Evolutionary conservation across 2,329 filamentous ascomycete species (phyloP).

Genomic region (Daldinia sp.): DNA sequence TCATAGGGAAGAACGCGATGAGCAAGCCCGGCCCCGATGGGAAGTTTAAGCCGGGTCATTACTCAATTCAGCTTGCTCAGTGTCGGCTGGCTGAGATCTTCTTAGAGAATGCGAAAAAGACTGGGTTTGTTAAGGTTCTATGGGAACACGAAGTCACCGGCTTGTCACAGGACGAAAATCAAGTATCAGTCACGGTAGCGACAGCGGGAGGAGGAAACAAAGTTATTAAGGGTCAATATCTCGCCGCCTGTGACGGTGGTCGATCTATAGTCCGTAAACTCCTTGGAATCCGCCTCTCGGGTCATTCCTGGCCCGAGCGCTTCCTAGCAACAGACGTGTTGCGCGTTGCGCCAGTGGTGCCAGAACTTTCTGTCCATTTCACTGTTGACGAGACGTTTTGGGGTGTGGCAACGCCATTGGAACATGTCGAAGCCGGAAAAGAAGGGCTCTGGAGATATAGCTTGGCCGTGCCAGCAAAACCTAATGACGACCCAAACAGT

Average conservation of each 20-base stretch:
- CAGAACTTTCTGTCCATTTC: conserved; percentile 24
- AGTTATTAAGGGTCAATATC: conserved; percentile 18
- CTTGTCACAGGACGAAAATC: conserved; percentile 18
- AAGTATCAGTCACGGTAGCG: conserved; percentile 12
- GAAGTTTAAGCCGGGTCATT: conserved; percentile 15
- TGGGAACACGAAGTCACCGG: conserved; percentile 26
- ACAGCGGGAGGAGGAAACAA: conserved; percentile 1
- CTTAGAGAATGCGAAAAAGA: conserved; percentile 18
- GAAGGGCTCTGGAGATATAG: conserved; percentile 27
- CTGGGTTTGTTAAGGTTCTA: conserved; percentile 17
- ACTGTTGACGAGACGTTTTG: conserved; percentile 27
- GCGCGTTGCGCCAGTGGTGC: conserved; percentile 21
- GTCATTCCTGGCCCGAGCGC: conserved; percentile 31
- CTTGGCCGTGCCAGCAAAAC: conserved; percentile 24
- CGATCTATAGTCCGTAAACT: conserved; percentile 24
- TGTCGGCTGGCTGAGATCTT: conserved; percentile 29
- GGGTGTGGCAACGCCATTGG: conserved; percentile 24
- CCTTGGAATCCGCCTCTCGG: conserved; percentile 23
- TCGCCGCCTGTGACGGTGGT: conserved; percentile 26
- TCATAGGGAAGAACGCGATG: conserved; percentile 26
- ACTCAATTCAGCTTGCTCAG: conserved; percentile 31
- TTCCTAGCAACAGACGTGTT: conserved; percentile 26
- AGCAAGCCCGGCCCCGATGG: conserved; percentile 20
- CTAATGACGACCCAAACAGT: conserved; percentile 13
- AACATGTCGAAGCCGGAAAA: conserved; percentile 20